phyloP scores from a whole-genome alignment of 176 grass and related monocot species.

The Triticum urartu region DNA sequence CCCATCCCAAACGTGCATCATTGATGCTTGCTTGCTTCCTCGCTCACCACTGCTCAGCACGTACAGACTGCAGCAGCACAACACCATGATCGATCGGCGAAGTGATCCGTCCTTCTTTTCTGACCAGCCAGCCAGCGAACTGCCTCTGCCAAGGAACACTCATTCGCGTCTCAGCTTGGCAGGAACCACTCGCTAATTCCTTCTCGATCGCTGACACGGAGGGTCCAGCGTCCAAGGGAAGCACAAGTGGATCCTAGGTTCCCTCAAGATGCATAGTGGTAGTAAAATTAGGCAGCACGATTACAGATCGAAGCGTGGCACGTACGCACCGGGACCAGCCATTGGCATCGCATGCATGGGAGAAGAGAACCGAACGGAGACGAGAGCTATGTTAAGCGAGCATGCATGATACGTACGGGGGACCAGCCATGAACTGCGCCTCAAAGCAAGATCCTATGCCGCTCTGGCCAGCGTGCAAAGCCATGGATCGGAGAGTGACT shows the following conservation, averaged over 20 bases:
- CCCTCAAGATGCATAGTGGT: background rate
- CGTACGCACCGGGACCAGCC: background rate
- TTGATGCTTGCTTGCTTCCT: conserved; percentile 4
- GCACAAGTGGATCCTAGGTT: background rate
- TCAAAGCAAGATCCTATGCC: conserved; percentile 35
- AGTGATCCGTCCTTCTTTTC: background rate
- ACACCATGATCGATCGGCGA: background rate
- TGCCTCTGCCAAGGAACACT: background rate
- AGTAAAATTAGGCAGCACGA: background rate
- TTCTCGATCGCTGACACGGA: background rate
- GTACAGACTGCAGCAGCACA: background rate
- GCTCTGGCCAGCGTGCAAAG: background rate
- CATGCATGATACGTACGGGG: background rate
- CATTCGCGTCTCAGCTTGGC: background rate
- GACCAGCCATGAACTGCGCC: conserved; percentile 22
- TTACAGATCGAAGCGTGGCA: background rate
- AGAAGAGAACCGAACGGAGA: background rate
- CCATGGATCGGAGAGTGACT: conserved; percentile 4
- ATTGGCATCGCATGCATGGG: background rate
- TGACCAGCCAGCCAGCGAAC: background rate
- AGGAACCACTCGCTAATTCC: background rate
- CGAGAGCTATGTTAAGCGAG: background rate
- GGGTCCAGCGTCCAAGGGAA: background rate
- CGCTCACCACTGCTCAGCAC: background rate
- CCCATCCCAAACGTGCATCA: conserved; percentile 15